phyloP scores from a whole-genome alignment of 257 asterid genomes.

The Penstemon eatonii region DNA sequence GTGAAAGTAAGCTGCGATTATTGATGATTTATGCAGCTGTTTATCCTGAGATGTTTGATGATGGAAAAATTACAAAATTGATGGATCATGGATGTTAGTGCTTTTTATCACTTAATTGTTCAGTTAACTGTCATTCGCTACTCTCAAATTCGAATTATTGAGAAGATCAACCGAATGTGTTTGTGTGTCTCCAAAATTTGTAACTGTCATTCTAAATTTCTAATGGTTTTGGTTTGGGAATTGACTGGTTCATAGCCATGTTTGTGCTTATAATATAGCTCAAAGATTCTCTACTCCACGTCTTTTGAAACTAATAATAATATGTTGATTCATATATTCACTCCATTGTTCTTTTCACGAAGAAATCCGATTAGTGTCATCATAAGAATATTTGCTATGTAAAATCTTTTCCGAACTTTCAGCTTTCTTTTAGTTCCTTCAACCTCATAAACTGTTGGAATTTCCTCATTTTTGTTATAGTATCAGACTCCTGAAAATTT shows the following conservation, averaged over 20 bases:
- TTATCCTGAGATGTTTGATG: slow-evolving; percentile 93
- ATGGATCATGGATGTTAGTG: slow-evolving; percentile 92
- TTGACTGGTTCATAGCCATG: background rate
- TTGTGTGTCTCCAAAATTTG: background rate
- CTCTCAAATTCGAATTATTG: slow-evolving; percentile 4
- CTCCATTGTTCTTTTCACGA: background rate
- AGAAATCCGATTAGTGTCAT: background rate
- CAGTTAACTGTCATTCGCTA: background rate
- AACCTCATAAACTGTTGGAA: background rate
- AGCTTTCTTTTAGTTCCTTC: background rate
- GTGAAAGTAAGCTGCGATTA: slow-evolving; percentile 85
- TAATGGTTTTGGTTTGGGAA: background rate
- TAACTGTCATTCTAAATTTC: background rate
- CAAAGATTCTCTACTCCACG: background rate
- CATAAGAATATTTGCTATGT: background rate
- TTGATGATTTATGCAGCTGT: slow-evolving; percentile 95
- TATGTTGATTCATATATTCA: background rate
- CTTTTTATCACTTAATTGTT: background rate
- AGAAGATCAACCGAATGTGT: slow-evolving; percentile 8
- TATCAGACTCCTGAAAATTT: too few species aligned
- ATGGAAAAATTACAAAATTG: slow-evolving; percentile 76
- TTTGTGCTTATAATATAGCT: background rate
- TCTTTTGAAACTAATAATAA: background rate
- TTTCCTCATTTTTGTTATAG: too few species aligned
- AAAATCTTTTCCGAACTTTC: background rate